A percentile compares a stretch with the other conserved stretches of the same genome.
These are phyloP conservation scores for Candida qinlingensis DNA, from an alignment of 805 yeast genomes.

Conservation along the genomic window DNA sequence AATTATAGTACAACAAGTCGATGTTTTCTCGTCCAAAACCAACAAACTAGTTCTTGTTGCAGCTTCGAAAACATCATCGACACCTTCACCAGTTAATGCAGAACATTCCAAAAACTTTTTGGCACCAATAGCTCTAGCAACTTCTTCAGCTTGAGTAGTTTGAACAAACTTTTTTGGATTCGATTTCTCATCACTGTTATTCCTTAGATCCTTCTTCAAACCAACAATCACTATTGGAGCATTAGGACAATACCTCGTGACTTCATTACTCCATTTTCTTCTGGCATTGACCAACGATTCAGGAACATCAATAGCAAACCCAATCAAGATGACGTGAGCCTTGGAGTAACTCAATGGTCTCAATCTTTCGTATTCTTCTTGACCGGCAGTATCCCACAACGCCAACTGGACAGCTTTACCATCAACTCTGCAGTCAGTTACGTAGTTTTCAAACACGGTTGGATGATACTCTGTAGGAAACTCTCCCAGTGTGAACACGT, in stretches of 20 bases:
- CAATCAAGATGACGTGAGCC: constrained; percentile 81
- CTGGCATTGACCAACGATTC: constrained; percentile 82
- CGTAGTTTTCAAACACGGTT: constrained; percentile 91
- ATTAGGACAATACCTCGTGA: constrained; percentile 69
- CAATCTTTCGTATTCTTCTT: constrained; percentile 88
- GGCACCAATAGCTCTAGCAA: constrained; percentile 79
- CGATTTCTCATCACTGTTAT: constrained; percentile 30
- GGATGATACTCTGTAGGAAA: constrained; percentile 93
- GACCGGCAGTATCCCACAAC: constrained; percentile 96
- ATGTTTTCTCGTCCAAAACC: constrained; percentile 40
- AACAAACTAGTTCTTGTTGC: constrained; percentile 82
- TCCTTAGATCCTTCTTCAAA: constrained; percentile 74
- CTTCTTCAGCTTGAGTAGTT: constrained; percentile 51
- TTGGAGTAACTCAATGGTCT: constrained; percentile 85
- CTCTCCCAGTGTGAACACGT: constrained; percentile 88
- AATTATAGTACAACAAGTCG: constrained; percentile 38
- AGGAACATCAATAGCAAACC: constrained; percentile 78
- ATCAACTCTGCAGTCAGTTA: constrained; percentile 89
- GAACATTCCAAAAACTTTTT: constrained; percentile 81
- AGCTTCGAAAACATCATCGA: constrained; percentile 86
- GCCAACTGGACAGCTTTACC: constrained; percentile 88
- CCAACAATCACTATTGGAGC: constrained; percentile 80
- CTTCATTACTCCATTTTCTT: constrained; percentile 85
- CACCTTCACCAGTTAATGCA: constrained; percentile 91
- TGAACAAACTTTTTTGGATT: constrained; percentile 44